A percentile compares a stretch with the other conserved stretches of the same genome.
These are phyloP conservation scores for Lathyrus sativus DNA, from an alignment of 306 rosid species.

Conservation along the genomic window DNA sequence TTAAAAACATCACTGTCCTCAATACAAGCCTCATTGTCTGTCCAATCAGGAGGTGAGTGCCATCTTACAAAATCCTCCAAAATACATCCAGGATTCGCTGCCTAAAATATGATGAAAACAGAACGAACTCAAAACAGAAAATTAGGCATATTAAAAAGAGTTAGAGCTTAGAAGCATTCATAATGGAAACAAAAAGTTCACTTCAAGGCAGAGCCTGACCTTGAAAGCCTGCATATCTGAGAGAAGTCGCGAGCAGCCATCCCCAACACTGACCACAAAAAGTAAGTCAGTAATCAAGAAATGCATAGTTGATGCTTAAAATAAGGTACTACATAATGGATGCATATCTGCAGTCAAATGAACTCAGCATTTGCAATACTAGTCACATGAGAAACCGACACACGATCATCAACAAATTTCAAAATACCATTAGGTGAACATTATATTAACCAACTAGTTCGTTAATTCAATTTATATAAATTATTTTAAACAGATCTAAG, in stretches of 20 bases:
- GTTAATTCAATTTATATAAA: conserved; percentile 25
- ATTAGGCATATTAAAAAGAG: conserved; percentile 33
- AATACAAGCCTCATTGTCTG: conserved; percentile 56
- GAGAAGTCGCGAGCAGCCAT: conserved; percentile 98
- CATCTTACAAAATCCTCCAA: conserved; percentile 98
- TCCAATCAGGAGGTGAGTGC: conserved; percentile 99
- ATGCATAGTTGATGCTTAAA: conserved; percentile 20
- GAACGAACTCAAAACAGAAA: conserved; percentile 29
- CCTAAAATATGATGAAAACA: conserved; percentile 55
- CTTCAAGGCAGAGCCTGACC: conserved; percentile 53
- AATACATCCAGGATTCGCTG: conserved; percentile 99
- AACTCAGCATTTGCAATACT: conserved; percentile 29
- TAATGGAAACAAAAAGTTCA: conserved; percentile 33
- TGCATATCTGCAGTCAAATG: conserved; percentile 27
- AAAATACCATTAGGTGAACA: conserved; percentile 16
- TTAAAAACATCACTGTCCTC: conserved; percentile 58
- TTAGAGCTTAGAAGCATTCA: conserved; percentile 30
- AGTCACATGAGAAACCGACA: conserved; percentile 26
- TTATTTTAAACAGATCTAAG: conserved; percentile 24
- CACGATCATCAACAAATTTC: conserved; percentile 29
- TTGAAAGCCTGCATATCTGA: conserved; percentile 99
- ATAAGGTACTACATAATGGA: conserved; percentile 4
- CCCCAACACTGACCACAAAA: conserved; percentile 87
- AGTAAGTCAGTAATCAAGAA: conserved; percentile 48
- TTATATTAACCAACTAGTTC: conserved; percentile 18